phyloP scores from a whole-genome alignment of 2,329 filamentous ascomycete species.

The Diaporthe citriasiana region DNA sequence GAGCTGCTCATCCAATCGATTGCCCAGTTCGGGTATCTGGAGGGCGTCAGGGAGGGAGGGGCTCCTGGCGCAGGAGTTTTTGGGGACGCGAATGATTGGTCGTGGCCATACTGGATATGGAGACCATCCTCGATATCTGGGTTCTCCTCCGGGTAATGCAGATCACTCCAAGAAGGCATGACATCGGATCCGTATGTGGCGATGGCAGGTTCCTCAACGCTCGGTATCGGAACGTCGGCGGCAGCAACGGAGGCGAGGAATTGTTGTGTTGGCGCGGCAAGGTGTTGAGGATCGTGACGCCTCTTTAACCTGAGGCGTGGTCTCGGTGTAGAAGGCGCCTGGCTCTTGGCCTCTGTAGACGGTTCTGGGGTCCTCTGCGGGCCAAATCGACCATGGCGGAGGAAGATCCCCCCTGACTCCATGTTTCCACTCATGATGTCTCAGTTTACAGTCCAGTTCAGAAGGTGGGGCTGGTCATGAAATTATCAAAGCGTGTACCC shows the following conservation, averaged over 20 bases:
- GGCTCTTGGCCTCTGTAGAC: constrained; percentile 52
- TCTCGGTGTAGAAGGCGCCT: constrained; percentile 64
- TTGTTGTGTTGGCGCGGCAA: constrained; percentile 72
- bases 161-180: constrained; percentile 56
- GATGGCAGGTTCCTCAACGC: constrained; percentile 70
- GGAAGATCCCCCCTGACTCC: constrained; percentile 29
- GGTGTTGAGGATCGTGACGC: constrained; percentile 63
- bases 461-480: constrained; percentile 31
- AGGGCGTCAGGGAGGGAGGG: constrained; percentile 59
- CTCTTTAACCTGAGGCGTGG: constrained; percentile 69
- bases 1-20: constrained; percentile 70
- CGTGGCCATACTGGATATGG: constrained; percentile 51
- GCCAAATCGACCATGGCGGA: constrained; percentile 58
- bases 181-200: constrained; percentile 44
- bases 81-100: constrained; percentile 66
- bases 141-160: constrained; percentile 51
- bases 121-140: constrained; percentile 42
- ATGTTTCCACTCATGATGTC: constrained; percentile 40
- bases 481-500: constrained; percentile 4
- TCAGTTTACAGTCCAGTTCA: constrained; percentile 18
- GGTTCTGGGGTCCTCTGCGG: constrained; percentile 69
- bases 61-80: constrained; percentile 70
- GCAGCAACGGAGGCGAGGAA: constrained; percentile 78
- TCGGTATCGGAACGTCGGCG: constrained; percentile 74
- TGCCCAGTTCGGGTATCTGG: constrained; percentile 71